phyloP scores from a whole-genome alignment of 768 basidiomycete species.

The Myochromella boudieri region DNA sequence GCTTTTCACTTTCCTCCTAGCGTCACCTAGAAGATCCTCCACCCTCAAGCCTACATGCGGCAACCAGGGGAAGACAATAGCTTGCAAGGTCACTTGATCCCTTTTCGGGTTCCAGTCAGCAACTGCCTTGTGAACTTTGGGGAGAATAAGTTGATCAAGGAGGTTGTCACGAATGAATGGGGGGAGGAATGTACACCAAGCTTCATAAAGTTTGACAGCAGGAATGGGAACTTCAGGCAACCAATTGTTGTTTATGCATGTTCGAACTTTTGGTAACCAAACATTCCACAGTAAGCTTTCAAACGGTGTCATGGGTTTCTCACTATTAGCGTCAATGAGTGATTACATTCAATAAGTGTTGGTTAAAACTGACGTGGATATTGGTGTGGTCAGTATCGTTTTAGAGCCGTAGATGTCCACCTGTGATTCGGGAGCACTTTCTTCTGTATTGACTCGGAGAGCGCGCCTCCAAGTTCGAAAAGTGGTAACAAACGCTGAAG shows the following conservation, averaged over 20 bases:
- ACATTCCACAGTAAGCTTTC: constrained; percentile 93
- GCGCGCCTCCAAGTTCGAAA: constrained; percentile 72
- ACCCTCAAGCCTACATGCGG: constrained; percentile 82
- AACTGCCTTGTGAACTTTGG: constrained; percentile 85
- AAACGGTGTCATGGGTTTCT: constrained; percentile 87
- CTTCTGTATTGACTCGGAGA: constrained; percentile 54
- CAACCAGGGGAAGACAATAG: constrained; percentile 94
- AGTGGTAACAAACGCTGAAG: constrained; percentile 58
- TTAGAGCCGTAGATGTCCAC: constrained; percentile 60
- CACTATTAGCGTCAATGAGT: constrained; percentile 29
- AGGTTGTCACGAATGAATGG: constrained; percentile 92
- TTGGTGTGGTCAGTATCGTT: constrained; percentile 26
- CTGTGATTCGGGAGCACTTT: constrained; percentile 42
- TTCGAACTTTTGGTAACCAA: constrained; percentile 95
- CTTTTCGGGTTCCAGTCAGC: constrained; percentile 77
- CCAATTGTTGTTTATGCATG: constrained; percentile 96
- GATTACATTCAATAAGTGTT: neutral
- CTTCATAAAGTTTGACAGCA: constrained; percentile 81
- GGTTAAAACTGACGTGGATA: constrained; percentile 35
- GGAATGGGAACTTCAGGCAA: constrained; percentile 67
- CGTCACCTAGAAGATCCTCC: constrained; percentile 85
- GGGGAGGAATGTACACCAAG: constrained; percentile 87
- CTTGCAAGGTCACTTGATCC: constrained; percentile 61
- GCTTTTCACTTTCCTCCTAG: constrained; percentile 81
- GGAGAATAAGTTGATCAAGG: constrained; percentile 92